A percentile compares a stretch with the other conserved stretches of the same genome.
phyloP scores from a whole-genome alignment of 2,329 filamentous ascomycete species.

The Sporothrix mexicana region DNA sequence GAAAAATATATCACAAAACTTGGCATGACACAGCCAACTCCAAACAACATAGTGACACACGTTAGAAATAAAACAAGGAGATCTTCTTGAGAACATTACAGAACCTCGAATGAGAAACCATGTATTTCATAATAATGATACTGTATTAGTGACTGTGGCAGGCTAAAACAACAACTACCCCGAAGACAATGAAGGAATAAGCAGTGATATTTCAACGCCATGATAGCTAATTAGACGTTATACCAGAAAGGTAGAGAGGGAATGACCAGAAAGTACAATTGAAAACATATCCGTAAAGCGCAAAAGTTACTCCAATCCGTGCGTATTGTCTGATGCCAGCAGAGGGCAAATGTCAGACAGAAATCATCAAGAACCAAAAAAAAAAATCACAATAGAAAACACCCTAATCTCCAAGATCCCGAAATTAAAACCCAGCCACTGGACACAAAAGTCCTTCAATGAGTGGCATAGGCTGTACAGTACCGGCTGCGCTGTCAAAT shows the following conservation, averaged over 20 bases:
- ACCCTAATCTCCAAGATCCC: background rate
- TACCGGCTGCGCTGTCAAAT: slow-evolving; percentile 17
- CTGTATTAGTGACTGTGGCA: too few relatives aligned
- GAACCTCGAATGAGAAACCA: too few relatives aligned
- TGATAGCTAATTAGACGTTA: slow-evolving; percentile 21
- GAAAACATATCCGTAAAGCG: background rate
- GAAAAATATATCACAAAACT: too few relatives aligned
- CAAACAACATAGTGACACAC: too few relatives aligned
- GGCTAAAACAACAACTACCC: background rate
- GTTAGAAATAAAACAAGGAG: too few relatives aligned
- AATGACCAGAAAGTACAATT: background rate
- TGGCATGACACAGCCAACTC: too few relatives aligned
- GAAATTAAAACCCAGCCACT: background rate
- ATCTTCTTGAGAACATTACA: too few relatives aligned
- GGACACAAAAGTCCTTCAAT: background rate
- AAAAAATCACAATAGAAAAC: background rate
- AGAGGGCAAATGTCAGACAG: background rate
- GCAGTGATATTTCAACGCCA: background rate
- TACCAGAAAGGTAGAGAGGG: background rate
- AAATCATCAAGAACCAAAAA: background rate
- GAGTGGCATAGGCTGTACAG: background rate
- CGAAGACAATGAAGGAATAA: background rate
- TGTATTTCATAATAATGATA: too few relatives aligned
- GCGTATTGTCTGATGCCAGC: background rate
- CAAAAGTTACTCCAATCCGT: slow-evolving; percentile 17